Conservation (phyloP, 768 basidiomycete species). For the Russula compacta region DNA sequence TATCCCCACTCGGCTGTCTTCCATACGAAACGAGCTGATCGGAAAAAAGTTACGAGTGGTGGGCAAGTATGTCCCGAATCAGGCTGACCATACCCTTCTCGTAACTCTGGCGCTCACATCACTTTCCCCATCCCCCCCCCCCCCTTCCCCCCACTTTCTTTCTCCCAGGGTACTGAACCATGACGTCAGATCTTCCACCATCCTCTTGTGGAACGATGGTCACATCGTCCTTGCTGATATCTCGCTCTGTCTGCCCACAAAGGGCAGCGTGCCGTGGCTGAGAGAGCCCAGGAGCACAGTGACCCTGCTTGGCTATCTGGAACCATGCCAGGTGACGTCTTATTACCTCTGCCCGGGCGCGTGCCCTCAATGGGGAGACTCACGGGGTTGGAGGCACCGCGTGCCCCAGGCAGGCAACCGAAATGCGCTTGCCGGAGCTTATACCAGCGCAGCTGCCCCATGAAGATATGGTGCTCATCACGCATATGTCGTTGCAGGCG, state of each 20-base stretch:
- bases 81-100: background rate
- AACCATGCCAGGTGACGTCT: conserved; percentile 8
- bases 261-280: conserved; percentile 13
- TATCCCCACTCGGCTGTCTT: conserved; percentile 14
- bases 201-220: conserved; percentile 15
- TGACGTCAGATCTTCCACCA: conserved; percentile 12
- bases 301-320: conserved; percentile 19
- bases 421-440: background rate
- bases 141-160: background rate
- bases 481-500: conserved; percentile 15
- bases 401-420: background rate
- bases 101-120: background rate
- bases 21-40: conserved; percentile 15
- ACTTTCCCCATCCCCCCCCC: no score
- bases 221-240: conserved; percentile 14
- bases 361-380: background rate
- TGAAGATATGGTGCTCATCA: conserved; percentile 3
- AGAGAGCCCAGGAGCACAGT: conserved; percentile 13
- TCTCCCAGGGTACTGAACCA: conserved; percentile 14
- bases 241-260: conserved; percentile 15
- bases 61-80: conserved; percentile 15
- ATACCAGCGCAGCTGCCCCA: conserved; percentile 3
- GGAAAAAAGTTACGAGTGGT: conserved; percentile 19
- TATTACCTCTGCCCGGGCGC: background rate
- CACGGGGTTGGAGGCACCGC: background rate